phyloP scores from a whole-genome alignment of 1,284 basidiomycete species.

The Moesziomyces globuligerus region DNA sequence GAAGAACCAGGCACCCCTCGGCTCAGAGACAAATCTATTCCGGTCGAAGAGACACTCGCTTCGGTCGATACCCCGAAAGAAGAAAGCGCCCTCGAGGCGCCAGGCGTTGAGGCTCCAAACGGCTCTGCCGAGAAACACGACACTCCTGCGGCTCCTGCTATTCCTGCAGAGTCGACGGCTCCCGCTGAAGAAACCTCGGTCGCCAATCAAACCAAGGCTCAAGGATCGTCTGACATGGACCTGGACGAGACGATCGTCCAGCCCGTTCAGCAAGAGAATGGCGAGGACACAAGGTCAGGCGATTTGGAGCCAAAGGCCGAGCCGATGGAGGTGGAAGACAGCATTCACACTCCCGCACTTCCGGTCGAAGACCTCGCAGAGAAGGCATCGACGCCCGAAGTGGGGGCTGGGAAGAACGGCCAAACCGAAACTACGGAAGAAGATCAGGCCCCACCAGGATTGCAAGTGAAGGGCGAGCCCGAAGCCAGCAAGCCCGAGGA shows the following conservation, averaged over 20 bases:
- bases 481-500: slow-evolving; percentile 4
- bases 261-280: background rate
- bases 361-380: slow-evolving; percentile 17
- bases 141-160: background rate
- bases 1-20: slow-evolving; percentile 19
- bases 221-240: slow-evolving; percentile 24
- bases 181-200: background rate
- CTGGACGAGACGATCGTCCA: slow-evolving; percentile 20
- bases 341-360: slow-evolving; percentile 27
- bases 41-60: background rate
- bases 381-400: background rate
- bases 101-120: background rate
- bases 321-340: slow-evolving; percentile 33
- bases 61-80: background rate
- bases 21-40: slow-evolving; percentile 4
- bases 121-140: background rate
- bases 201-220: background rate
- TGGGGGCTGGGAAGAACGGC: background rate
- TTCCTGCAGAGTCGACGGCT: background rate
- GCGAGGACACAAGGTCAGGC: slow-evolving; percentile 1
- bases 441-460: background rate
- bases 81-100: background rate
- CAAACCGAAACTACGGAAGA: background rate
- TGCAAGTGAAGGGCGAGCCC: slow-evolving; percentile 19
- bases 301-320: slow-evolving; percentile 5